phyloP scores from a whole-genome alignment of 2,329 filamentous ascomycete genomes.

The Cytospora leucostoma region DNA sequence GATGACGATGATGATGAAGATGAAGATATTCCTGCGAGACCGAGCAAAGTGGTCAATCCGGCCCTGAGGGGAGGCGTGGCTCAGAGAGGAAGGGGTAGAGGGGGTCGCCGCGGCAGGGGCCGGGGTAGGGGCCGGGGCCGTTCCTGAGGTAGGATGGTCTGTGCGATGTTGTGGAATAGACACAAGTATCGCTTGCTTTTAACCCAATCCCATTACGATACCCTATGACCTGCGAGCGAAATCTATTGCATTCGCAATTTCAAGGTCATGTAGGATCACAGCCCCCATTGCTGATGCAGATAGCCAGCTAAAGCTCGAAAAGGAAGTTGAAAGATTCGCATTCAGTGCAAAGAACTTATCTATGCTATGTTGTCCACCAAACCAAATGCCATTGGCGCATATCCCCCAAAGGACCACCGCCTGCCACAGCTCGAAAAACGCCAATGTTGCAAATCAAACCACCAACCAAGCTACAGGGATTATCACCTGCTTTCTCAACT shows the following conservation, averaged over 20 bases:
- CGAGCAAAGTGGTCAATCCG: constrained; percentile 28
- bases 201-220: neutral
- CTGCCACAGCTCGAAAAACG: constrained; percentile 6
- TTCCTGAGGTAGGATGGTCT: constrained; percentile 23
- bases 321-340: neutral
- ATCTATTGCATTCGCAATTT: no score
- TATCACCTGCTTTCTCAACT: constrained; percentile 15
- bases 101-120: constrained; percentile 4
- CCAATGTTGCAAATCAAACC: constrained; percentile 13
- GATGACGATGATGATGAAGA: constrained; percentile 26
- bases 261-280: neutral
- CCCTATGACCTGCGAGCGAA: neutral
- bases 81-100: constrained; percentile 22
- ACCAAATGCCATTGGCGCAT: neutral
- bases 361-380: constrained; percentile 1
- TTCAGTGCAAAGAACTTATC: constrained; percentile 5
- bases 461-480: neutral
- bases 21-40: constrained; percentile 19
- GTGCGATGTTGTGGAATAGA: neutral
- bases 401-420: neutral
- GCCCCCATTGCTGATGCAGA: neutral
- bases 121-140: constrained; percentile 24
- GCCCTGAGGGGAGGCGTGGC: constrained; percentile 20
- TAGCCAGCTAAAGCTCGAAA: neutral
- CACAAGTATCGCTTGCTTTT: neutral